phyloP scores from a whole-genome alignment of 1,284 basidiomycete species.

The Rhodotorula sp. region DNA sequence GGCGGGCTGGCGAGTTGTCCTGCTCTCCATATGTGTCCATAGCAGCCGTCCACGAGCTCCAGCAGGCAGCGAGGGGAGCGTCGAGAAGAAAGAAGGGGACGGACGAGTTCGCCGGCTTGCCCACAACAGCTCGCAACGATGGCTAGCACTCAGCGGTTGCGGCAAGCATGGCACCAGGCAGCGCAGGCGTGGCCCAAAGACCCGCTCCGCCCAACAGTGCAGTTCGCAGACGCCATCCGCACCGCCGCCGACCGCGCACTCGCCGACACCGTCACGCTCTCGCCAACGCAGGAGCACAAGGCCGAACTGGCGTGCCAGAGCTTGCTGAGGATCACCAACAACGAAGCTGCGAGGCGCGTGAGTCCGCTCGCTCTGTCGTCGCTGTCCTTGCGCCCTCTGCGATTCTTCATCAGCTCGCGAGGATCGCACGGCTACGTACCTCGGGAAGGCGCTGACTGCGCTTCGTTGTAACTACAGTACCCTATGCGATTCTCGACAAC shows the following conservation, averaged over 20 bases:
- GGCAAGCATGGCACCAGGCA: constrained; percentile 14
- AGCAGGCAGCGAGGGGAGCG: neutral
- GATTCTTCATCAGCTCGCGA: no score
- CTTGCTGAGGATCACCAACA: no score
- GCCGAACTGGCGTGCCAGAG: constrained; percentile 5
- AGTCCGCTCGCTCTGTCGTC: constrained; percentile 4
- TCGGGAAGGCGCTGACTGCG: no score
- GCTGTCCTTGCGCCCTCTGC: no score
- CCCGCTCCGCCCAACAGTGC: constrained; percentile 24
- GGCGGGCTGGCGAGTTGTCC: neutral
- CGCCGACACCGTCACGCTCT: neutral
- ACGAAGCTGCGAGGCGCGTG: constrained; percentile 13
- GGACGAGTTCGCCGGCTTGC: neutral
- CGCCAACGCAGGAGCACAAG: neutral
- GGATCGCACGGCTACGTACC: no score
- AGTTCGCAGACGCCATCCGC: constrained; percentile 28
- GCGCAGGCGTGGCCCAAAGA: constrained; percentile 28
- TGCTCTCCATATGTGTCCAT: neutral
- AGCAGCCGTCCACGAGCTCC: no score
- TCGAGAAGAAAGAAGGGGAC: neutral
- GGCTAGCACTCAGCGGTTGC: constrained; percentile 4
- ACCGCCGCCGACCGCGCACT: constrained; percentile 29
- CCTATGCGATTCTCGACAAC: constrained; percentile 30
- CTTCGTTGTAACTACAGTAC: constrained; percentile 7
- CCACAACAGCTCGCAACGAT: neutral